Evolutionary conservation across 352 stramenopile species (phyloP), one percentile per base, ranked within the genome.

Genomic region (Halophytophthora batemanensis): DNA sequence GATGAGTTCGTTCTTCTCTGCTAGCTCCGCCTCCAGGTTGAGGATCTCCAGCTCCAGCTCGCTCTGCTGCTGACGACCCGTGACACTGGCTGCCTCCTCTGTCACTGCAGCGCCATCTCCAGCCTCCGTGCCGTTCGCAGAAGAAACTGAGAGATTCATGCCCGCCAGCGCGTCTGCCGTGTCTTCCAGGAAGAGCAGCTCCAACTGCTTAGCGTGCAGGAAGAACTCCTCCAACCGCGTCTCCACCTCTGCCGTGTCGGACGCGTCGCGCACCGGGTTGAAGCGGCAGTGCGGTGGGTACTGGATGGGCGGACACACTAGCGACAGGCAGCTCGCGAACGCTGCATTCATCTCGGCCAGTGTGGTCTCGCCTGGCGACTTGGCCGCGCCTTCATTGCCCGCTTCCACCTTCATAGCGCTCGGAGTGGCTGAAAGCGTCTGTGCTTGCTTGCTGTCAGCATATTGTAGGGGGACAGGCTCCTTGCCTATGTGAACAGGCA

Each of bases 251-350:
- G 68, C 63, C 38, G 80, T 83, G 63, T 93, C 82, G 34, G 82
- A 79, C 15, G 82, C 74, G 53, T 93, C 82, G 25, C 87, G 82
- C 55, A 93, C 75, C 3, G 82, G 82, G 48, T 93, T 93, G 44
- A 88, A 86, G n/a, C 79, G 82, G 50, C 76, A 88, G 57, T 90
- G 82, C 42, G 82, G 82, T 31, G 82, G 79, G 64, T 93, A 93
- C 63, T 90, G 77, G 53, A 93, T 89, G 12, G 77, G 80, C 28
- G 82, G 75, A 33, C 81, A 87, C 53, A 90, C 82, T 13, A 90
- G 69, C 40, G 75, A 74, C 40, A 93, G 64, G 53, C 77, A 82
- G 45, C 84, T 85, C 31, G 79, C 82, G 52, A 90, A 87, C 43
- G 77, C 56, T 29, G 64, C 59, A 57, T 93, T 93, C 82, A 93